Evolutionary conservation across 805 yeast species (phyloP).

Genomic region (Soucietia sequanensis): DNA sequence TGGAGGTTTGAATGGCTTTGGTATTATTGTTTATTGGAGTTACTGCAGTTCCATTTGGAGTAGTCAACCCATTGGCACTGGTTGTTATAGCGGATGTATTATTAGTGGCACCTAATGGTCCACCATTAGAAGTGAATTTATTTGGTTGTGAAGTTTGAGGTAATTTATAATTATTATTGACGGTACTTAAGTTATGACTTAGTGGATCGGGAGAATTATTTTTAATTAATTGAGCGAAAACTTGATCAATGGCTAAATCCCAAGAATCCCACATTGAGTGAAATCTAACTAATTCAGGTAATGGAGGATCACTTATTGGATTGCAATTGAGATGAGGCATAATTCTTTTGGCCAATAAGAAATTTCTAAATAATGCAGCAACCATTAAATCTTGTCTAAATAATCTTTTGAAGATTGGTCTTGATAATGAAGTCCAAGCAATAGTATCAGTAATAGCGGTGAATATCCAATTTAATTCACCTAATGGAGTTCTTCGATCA

Average conservation of each 20-base stretch:
- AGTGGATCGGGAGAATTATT: conserved; percentile 22
- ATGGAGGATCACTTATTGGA: conserved; percentile 89
- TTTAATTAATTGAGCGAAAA: conserved; percentile 67
- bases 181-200: background rate
- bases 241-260: conserved; percentile 97
- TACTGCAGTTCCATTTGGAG: conserved; percentile 4
- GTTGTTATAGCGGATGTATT: conserved; percentile 25
- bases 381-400: conserved; percentile 96
- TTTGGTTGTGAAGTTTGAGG: conserved; percentile 9
- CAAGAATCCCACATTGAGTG: conserved; percentile 98
- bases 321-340: conserved; percentile 93
- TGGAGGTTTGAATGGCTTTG: conserved; percentile 3
- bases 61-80: conserved; percentile 1
- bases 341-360: conserved; percentile 84
- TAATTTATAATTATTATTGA: background rate
- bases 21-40: background rate
- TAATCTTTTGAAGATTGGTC: conserved; percentile 83
- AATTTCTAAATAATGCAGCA: conserved; percentile 92
- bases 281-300: conserved; percentile 75
- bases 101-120: conserved; percentile 20
- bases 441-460: conserved; percentile 98
- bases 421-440: conserved; percentile 91
- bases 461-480: conserved; percentile 96
- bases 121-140: conserved; percentile 21
- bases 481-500: conserved; percentile 92